Percentiles rank a stretch among this genome's conserved stretches.
phyloP scores from a whole-genome alignment of 305 asterid species.

The Solanum hybrid region DNA sequence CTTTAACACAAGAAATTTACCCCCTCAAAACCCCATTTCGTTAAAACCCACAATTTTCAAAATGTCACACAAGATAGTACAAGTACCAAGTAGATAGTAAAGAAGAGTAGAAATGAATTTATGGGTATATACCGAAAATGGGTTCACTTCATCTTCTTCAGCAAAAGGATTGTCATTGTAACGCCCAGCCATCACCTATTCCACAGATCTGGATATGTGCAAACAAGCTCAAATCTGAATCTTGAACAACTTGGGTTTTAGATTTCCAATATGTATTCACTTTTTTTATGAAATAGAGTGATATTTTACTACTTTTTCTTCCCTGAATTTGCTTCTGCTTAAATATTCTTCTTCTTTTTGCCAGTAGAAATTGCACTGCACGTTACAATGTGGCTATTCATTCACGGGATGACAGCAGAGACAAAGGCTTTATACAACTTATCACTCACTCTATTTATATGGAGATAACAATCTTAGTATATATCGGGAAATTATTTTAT shows the following conservation, averaged over 20 bases:
- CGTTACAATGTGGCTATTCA: not conserved
- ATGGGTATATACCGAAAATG: constrained; percentile 16
- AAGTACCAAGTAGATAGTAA: not conserved
- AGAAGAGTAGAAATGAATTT: not conserved
- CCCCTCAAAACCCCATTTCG: not conserved
- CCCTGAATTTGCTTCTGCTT: not conserved
- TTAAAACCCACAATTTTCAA: not conserved
- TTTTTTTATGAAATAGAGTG: not conserved
- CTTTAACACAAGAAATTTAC: not conserved
- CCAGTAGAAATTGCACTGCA: not conserved
- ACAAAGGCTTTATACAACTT: not conserved
- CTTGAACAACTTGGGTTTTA: not conserved
- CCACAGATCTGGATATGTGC: not conserved
- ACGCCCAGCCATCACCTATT: constrained; percentile 8
- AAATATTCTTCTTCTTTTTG: not conserved
- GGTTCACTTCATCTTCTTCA: constrained; percentile 21
- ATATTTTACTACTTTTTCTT: not conserved
- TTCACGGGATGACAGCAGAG: not conserved
- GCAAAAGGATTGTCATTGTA: constrained; percentile 24
- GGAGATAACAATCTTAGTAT: not conserved
- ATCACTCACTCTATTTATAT: not conserved
- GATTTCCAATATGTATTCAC: not conserved
- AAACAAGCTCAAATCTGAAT: not conserved
- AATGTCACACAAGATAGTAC: not conserved
- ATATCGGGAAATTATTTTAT: not conserved